Conservation (phyloP, 192 early-diverging fungal genomes). For the Coemansia sp. region DNA sequence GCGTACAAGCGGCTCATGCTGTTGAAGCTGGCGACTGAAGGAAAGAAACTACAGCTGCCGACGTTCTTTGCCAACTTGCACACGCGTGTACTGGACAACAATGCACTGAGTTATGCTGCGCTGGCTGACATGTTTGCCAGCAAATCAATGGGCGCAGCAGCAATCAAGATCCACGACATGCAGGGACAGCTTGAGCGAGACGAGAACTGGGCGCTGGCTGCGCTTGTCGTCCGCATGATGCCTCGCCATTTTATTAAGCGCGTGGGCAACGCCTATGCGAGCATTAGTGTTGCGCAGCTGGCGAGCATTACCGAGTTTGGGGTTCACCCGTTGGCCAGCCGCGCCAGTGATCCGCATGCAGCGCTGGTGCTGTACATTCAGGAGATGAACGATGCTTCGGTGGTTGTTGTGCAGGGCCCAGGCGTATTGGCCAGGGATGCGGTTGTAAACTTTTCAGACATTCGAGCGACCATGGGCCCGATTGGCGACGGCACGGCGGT, state of each 20-base stretch:
- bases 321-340: conserved; percentile 19
- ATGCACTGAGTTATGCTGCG: conserved; percentile 12
- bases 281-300: conserved; percentile 22
- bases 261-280: conserved; percentile 22
- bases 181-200: conserved; percentile 9
- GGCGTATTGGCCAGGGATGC: conserved; percentile 7
- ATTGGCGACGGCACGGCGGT: background rate
- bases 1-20: conserved; percentile 42
- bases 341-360: conserved; percentile 1
- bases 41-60: conserved; percentile 20
- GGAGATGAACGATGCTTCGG: conserved; percentile 22
- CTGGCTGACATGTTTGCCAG: conserved; percentile 24
- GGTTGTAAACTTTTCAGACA: background rate
- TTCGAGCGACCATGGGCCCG: background rate
- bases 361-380: conserved; percentile 33
- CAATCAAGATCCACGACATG: conserved; percentile 13
- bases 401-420: conserved; percentile 26
- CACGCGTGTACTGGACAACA: conserved; percentile 21
- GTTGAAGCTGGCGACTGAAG: conserved; percentile 7
- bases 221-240: conserved; percentile 10
- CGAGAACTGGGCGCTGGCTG: conserved; percentile 28
- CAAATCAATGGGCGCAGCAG: conserved; percentile 8
- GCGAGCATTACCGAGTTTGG: conserved; percentile 25
- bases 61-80: conserved; percentile 33
- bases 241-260: conserved; percentile 31